Percentiles rank a stretch among this genome's conserved stretches.
phyloP scores from a whole-genome alignment of 164 flowering plant species.

The Houttuynia cordata region DNA sequence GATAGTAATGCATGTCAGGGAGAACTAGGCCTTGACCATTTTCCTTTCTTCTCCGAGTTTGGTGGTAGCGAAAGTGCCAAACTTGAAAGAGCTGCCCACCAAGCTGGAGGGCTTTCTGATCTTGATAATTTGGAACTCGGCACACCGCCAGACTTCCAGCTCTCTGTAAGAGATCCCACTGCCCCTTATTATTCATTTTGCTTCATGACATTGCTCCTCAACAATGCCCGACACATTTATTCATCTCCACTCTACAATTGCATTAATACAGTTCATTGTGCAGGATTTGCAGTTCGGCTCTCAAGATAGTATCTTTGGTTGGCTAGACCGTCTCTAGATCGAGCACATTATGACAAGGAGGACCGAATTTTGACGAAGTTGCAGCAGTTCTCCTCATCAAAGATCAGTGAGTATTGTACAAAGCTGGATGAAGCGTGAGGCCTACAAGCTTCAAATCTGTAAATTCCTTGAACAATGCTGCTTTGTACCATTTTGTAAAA shows the following conservation, averaged over 20 bases:
- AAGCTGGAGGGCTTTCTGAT: slow-evolving; percentile 31
- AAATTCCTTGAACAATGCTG: not conserved
- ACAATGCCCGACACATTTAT: not conserved
- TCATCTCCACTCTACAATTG: not conserved
- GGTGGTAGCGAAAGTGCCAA: slow-evolving; percentile 5
- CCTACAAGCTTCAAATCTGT: not conserved
- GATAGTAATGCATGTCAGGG: slow-evolving; percentile 17
- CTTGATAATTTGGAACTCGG: slow-evolving; percentile 46
- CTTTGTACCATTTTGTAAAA: not conserved
- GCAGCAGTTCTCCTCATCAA: no score
- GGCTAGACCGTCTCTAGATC: slow-evolving; percentile 39
- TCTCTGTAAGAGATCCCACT: slow-evolving; percentile 30
- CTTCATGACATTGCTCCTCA: not conserved
- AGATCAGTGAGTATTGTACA: no score
- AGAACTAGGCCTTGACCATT: slow-evolving; percentile 13
- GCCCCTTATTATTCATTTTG: not conserved
- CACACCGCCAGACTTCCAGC: slow-evolving; percentile 46
- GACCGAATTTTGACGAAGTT: slow-evolving; percentile 15
- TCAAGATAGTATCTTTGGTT: slow-evolving; percentile 44
- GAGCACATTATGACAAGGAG: not conserved
- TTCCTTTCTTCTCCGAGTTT: slow-evolving; percentile 6
- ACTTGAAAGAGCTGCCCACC: slow-evolving; percentile 10
- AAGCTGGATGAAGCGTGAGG: not conserved
- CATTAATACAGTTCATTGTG: slow-evolving; percentile 3
- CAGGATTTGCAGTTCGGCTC: slow-evolving; percentile 70